Evolutionary conservation across 2,329 filamentous ascomycete genomes (phyloP), one percentile per base, ranked within the genome.

Genomic region (Curvularia spicifera): DNA sequence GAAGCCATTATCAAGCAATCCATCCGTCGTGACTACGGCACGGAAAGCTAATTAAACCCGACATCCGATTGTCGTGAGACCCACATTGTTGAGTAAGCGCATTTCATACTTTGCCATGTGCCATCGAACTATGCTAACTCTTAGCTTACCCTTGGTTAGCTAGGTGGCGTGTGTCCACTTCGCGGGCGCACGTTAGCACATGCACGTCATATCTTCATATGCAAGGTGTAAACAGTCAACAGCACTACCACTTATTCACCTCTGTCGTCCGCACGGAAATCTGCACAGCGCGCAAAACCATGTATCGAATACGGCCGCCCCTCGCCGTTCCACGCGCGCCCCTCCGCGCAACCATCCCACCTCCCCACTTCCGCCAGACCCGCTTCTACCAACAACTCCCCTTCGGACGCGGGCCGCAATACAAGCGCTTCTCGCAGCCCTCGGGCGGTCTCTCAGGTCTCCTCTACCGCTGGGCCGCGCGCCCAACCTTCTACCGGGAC

Each of bases 401-500:
- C 26, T 70, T 71, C 51, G 63, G 65, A 51, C 60, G 64, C 46
- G 22, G 50, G 4, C 65, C 64, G 3, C 68, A 70, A 51, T 75
- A 75, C 67, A 66, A 67, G 51, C 71, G 73, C 61, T 76, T 76
- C 64, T 43, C 61, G 33, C 18, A 54, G 40, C 50, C 55, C 35
- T 58, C 63, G 12, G 57, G 43, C 24, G 63, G 66, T 3, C 18
- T 69, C 10, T 53, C 63, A n/a, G 68, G 65, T 12, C 24, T 76
- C 20, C 69, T 76, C 49, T 62, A 53, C 31, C 64, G 69, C 66
- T 83, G 81, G 81, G 75, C 76, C 0, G 71, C 73, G 3, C 69
- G 75, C 1, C 80, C 80, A 26, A 80, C 76, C 2, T 83, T 83
- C 72, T 81, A 80, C 68, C 78, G 80, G 43, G 76, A 83, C 62